Percentiles rank a stretch among this genome's conserved stretches.
Evolutionary conservation across 129 eudicot genomes (phyloP).

Genomic region (Tagetes patula): DNA sequence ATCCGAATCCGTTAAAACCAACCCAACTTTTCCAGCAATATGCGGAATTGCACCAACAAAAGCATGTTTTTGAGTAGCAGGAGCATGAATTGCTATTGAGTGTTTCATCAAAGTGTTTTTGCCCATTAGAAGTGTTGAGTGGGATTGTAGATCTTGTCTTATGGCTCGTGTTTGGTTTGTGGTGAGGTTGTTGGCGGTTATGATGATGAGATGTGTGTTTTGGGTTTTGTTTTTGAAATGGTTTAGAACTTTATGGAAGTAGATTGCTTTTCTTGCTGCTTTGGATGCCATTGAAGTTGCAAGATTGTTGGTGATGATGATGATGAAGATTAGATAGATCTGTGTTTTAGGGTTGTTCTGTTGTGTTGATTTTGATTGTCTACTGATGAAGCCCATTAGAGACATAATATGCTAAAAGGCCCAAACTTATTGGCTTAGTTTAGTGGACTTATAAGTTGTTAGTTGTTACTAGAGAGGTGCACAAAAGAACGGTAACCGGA

Average conservation of each 20-base stretch:
- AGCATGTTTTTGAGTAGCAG: constrained; percentile 37
- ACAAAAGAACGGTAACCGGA: too few species aligned
- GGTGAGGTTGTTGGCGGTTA: constrained; percentile 48
- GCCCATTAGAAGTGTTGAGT: constrained; percentile 51
- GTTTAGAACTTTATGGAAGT: constrained; percentile 38
- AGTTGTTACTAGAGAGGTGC: too few species aligned
- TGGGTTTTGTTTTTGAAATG: constrained; percentile 27
- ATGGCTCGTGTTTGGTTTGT: constrained; percentile 47
- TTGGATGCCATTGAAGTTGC: constrained; percentile 36
- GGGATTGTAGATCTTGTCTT: constrained; percentile 36
- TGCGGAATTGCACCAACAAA: constrained; percentile 35
- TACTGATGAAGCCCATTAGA: background rate
- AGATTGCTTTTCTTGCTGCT: constrained; percentile 39
- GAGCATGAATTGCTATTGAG: constrained; percentile 46
- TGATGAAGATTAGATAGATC: too few species aligned
- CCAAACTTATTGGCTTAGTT: background rate
- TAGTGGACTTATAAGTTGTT: too few species aligned
- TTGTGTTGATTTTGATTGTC: background rate
- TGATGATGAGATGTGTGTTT: constrained; percentile 36
- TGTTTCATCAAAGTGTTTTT: constrained; percentile 53
- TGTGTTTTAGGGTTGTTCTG: background rate
- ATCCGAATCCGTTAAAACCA: constrained; percentile 54
- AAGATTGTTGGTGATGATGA: background rate
- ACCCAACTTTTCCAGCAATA: constrained; percentile 58
- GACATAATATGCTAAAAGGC: background rate